Evolutionary conservation across 2,329 filamentous ascomycete species (phyloP).

Genomic region (Exophiala phaeomuriformis): DNA sequence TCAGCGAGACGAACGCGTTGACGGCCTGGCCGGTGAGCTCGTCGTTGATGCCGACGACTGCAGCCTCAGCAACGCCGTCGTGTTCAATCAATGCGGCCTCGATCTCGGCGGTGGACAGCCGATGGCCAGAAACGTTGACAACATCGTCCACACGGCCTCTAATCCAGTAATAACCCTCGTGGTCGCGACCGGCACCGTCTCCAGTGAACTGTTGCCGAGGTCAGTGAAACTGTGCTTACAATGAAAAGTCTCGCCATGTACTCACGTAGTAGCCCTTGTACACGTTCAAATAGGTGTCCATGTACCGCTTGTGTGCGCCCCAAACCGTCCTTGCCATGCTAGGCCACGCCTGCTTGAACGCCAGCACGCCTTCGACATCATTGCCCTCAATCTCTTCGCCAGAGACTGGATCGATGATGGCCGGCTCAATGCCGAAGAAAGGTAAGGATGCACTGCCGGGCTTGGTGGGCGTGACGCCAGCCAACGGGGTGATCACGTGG

Average conservation of each 20-base stretch:
- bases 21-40: slow-evolving; percentile 96
- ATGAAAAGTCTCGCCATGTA: slow-evolving; percentile 20
- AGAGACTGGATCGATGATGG: slow-evolving; percentile 92
- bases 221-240: slow-evolving; percentile 9
- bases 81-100: slow-evolving; percentile 95
- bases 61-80: slow-evolving; percentile 79
- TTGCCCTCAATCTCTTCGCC: slow-evolving; percentile 91
- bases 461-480: slow-evolving; percentile 91
- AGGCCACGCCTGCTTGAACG: slow-evolving; percentile 96
- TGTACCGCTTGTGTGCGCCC: slow-evolving; percentile 95
- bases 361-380: slow-evolving; percentile 92
- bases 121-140: slow-evolving; percentile 94
- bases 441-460: slow-evolving; percentile 91
- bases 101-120: slow-evolving; percentile 94
- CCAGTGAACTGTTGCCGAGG: slow-evolving; percentile 40
- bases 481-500: slow-evolving; percentile 88
- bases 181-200: slow-evolving; percentile 89
- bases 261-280: slow-evolving; percentile 97
- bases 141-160: slow-evolving; percentile 96
- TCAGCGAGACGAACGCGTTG: slow-evolving; percentile 91
- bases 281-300: slow-evolving; percentile 96
- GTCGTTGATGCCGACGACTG: slow-evolving; percentile 86
- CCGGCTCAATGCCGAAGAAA: slow-evolving; percentile 97
- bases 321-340: slow-evolving; percentile 98
- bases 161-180: slow-evolving; percentile 99